Base-by-base conservation (phyloP, 352 stramenopile species). In the Elongisporangium senticosum region DNA sequence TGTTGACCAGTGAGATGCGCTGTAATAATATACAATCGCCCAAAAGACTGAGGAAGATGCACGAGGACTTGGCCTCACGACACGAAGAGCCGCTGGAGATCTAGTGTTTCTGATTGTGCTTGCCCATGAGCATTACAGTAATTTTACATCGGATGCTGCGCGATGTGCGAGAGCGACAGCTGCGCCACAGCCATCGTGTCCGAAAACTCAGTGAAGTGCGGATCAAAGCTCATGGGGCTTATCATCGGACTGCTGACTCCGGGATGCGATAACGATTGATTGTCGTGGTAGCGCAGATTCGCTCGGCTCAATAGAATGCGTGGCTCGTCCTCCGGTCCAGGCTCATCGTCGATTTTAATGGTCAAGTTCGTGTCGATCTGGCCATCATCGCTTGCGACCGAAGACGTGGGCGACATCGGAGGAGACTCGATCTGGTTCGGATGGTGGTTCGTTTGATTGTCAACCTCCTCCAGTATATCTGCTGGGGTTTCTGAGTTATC, bases 351-450 rank as follows among this genome's bases (percentile, higher is more conserved):
- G 8, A 59, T 74, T 1, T 63, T 53, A 17, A 67, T 60, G 17
- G 65, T 64, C 6, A 73, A 40, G 58, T 52, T 66, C 28, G 63
- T 52, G 56, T 61, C 63, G 21, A 80, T 19, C 26, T 80, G 72
- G 23, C 73, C 65, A 19, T 69, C 72, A 49, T 75, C 77, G 17
- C 68, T 69, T 20, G 72, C 68, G 49, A 77, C 49, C 11, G 72
- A 80, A n/a, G 72, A 80, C 47, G 22, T 75, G 10, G 72, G 77
- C 26, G 72, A 80, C 23, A 80, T 74, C 43, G 60, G 22, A 26
- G 19, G 22, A 17, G n/a, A 48, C 20, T 39, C 51, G 37, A 50
- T 62, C 14, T 55, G 51, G 22, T 63, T 21, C 17, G 54, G 49
- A 8, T 33, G 65, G 53, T 74, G 65, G 11, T 50, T 62, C 49